phyloP scores from a whole-genome alignment of 306 rosid genomes.

The Nissolia schottii region DNA sequence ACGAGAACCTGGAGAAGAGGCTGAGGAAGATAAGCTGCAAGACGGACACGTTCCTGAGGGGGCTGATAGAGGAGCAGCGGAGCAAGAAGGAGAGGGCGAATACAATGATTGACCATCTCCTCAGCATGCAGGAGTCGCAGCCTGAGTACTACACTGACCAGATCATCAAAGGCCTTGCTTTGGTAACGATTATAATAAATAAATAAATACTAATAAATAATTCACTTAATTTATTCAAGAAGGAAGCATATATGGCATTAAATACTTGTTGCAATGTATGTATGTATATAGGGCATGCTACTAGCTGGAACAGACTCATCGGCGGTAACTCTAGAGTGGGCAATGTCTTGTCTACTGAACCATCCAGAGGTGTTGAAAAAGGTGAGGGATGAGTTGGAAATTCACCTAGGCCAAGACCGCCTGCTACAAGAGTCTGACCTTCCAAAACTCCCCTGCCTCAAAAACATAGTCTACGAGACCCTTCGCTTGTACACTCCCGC shows the following conservation, averaged over 20 bases:
- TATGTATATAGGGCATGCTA: constrained; percentile 44
- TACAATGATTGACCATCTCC: constrained; percentile 48
- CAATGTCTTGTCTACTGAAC: constrained; percentile 16
- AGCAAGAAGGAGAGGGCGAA: neutral
- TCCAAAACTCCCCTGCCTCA: constrained; percentile 41
- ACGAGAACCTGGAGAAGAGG: constrained; percentile 13
- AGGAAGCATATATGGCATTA: no score
- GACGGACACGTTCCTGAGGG: constrained; percentile 31
- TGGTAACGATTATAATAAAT: no score
- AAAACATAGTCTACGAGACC: constrained; percentile 39
- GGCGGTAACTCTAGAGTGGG: constrained; percentile 47
- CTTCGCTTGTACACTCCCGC: constrained; percentile 35
- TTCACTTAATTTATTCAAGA: no score
- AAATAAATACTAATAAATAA: no score
- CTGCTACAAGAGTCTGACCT: constrained; percentile 38
- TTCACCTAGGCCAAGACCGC: constrained; percentile 28
- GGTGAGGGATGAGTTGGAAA: constrained; percentile 33
- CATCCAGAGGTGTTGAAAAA: constrained; percentile 32
- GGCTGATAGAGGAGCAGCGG: constrained; percentile 35
- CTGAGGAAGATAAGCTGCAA: neutral
- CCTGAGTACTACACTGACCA: constrained; percentile 34
- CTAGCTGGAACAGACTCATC: constrained; percentile 46
- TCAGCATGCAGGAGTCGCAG: constrained; percentile 32
- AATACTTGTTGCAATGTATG: no score
- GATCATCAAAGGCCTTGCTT: constrained; percentile 46